Conservation (phyloP, 2,329 filamentous ascomycete species). For the Verticillium klebahnii region DNA sequence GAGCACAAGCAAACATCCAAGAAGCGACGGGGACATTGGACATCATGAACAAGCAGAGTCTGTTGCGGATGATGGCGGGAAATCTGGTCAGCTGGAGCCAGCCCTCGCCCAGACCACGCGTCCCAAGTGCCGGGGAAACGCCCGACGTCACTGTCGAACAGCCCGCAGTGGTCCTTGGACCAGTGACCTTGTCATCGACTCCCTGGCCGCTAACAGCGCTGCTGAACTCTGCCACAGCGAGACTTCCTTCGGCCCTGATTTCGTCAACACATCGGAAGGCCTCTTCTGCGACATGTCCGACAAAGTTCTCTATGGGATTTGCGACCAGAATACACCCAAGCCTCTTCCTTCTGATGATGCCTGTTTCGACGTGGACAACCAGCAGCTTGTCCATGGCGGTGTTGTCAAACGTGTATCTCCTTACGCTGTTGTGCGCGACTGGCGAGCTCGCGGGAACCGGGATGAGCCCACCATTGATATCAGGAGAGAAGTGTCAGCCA, state of each 20-base stretch:
- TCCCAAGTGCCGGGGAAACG: no score
- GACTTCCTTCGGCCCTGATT: not conserved
- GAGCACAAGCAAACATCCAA: no score
- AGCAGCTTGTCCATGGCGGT: not conserved
- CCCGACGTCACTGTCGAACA: no score
- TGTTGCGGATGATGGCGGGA: no score
- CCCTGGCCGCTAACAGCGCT: not conserved
- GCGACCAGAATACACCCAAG: not conserved
- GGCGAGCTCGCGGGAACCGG: not conserved
- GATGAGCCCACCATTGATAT: not conserved
- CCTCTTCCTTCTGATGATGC: not conserved
- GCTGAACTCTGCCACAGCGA: not conserved
- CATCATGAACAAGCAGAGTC: no score
- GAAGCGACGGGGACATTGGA: no score
- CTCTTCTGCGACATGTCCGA: not conserved
- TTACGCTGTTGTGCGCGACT: not conserved
- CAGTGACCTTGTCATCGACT: not conserved
- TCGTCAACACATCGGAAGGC: not conserved
- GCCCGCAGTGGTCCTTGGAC: not conserved
- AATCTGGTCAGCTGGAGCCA: no score
- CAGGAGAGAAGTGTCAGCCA: not conserved
- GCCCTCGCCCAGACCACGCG: no score
- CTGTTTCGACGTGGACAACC: not conserved
- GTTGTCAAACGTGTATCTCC: not conserved
- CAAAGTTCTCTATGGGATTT: not conserved